Conservation (phyloP, 2,329 filamentous ascomycete species). For the Penicillium sp. region DNA sequence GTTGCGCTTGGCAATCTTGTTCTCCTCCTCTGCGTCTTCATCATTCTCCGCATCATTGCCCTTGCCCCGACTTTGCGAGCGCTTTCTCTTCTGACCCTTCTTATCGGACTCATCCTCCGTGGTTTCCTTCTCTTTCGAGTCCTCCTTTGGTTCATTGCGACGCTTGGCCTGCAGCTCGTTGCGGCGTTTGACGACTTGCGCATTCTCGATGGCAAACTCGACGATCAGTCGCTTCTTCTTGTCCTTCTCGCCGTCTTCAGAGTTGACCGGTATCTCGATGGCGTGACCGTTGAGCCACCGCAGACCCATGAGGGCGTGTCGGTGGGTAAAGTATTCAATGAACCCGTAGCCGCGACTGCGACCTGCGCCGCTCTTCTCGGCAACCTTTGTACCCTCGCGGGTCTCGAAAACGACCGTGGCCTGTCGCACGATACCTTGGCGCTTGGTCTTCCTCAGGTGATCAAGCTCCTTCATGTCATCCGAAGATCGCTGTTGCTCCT, state of each 20-base stretch:
- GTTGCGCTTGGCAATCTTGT: constrained; percentile 62
- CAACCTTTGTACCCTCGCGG: constrained; percentile 76
- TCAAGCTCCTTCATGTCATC: constrained; percentile 80
- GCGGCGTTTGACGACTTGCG: constrained; percentile 84
- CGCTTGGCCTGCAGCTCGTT: constrained; percentile 35
- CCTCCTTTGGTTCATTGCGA: constrained; percentile 24
- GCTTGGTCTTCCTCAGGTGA: constrained; percentile 71
- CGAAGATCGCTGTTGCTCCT: constrained; percentile 77
- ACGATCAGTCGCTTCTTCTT: constrained; percentile 88
- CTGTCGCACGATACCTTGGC: constrained; percentile 84
- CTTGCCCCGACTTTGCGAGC: constrained; percentile 23
- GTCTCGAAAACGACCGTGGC: constrained; percentile 94
- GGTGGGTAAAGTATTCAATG: constrained; percentile 91
- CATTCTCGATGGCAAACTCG: constrained; percentile 98
- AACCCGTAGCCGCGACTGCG: constrained; percentile 93
- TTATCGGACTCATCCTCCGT: constrained; percentile 26
- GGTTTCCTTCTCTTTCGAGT: constrained; percentile 21
- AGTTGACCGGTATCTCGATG: constrained; percentile 42
- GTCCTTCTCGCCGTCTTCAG: constrained; percentile 51
- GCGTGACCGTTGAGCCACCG: constrained; percentile 84
- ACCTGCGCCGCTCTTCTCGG: constrained; percentile 72
- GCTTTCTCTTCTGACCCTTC: constrained; percentile 36
- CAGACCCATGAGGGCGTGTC: constrained; percentile 90
- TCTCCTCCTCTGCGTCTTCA: constrained; percentile 42
- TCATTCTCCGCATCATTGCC: constrained; percentile 21